Evolutionary conservation across 805 yeast genomes (phyloP), one percentile per base, ranked within the genome.

Genomic region (Metschnikowia kunwiensis): DNA sequence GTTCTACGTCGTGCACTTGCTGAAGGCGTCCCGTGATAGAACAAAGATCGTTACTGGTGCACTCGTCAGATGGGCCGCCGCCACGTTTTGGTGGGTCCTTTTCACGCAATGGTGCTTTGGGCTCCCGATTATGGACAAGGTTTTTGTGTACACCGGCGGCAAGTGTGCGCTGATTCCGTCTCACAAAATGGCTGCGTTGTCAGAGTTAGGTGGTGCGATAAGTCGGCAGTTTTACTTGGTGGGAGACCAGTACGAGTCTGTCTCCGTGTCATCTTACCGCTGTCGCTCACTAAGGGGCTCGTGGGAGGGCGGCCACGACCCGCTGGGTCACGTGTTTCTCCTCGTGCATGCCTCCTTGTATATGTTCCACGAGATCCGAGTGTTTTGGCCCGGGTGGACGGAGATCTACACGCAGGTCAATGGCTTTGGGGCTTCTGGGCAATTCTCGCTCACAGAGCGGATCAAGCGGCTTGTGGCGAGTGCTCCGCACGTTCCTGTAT

Each of bases 281-380:
- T 68, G 74, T 50, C 51, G 68, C 15, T 45, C 46, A 26, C 40
- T 65, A 75, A 93, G 56, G 60, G 93, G 56, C 34, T 54, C 42
- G 19, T 74, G 52, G 87, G 80, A 33, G 82, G 97, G 96, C 0
- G 98, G 98, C 0, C 96, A 87, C 55, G 98, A 93, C 63, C 96
- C 97, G 5, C 82, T 91, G 43, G 98, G 98, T 0, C 98, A 93
- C 55, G 82, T 86, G 1, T 93, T 89, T 50, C 57, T 93, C 27
- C 63, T 91, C 29, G 72, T 82, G 5, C 83, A 82, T 40, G 70
- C 86, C 7, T 74, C 82, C 20, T 55, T 82, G 37, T 74, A 83
- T 38, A 53, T 91, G 46, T 66, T 84, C 53, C 77, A 78, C 38
- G 96, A 89, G 54, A 54, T 77, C 6, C 41, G 68, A 15, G 78